Evolutionary conservation across 768 basidiomycete genomes (phyloP).

Genomic region (Kwoniella dendrophila): DNA sequence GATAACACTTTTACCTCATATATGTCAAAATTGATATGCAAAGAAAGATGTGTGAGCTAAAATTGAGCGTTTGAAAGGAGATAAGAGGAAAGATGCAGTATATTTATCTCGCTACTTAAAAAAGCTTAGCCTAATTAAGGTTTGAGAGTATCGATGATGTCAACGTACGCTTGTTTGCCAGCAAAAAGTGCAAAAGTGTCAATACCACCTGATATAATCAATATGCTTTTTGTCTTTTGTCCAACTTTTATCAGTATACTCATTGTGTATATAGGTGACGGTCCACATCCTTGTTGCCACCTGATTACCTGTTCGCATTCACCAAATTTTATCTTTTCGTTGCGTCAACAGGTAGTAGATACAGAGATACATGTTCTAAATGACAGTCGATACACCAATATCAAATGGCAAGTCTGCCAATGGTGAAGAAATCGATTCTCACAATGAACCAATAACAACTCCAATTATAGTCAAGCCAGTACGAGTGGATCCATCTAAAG

Average conservation of each 20-base stretch:
- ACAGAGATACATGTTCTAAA: neutral
- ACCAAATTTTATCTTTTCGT: too few relatives aligned
- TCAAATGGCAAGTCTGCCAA: neutral
- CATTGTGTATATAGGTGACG: neutral
- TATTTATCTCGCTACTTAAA: conserved; percentile 1
- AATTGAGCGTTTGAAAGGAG: too few relatives aligned
- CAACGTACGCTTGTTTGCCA: neutral
- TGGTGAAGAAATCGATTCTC: neutral
- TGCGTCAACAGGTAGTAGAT: too few relatives aligned
- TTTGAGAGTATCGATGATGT: neutral
- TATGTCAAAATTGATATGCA: too few relatives aligned
- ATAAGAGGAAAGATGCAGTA: neutral
- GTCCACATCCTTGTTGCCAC: too few relatives aligned
- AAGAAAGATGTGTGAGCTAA: too few relatives aligned
- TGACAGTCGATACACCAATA: conserved; percentile 3
- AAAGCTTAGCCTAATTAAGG: neutral
- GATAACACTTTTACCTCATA: too few relatives aligned
- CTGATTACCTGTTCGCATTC: neutral
- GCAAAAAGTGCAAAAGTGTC: neutral
- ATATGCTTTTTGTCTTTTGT: neutral
- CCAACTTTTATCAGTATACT: neutral
- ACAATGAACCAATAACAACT: neutral
- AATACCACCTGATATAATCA: neutral
- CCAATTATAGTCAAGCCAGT: neutral
- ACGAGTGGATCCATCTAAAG: neutral